Base-by-base conservation (phyloP, 2,329 filamentous ascomycete genomes). In the Pleomassaria siparia region DNA sequence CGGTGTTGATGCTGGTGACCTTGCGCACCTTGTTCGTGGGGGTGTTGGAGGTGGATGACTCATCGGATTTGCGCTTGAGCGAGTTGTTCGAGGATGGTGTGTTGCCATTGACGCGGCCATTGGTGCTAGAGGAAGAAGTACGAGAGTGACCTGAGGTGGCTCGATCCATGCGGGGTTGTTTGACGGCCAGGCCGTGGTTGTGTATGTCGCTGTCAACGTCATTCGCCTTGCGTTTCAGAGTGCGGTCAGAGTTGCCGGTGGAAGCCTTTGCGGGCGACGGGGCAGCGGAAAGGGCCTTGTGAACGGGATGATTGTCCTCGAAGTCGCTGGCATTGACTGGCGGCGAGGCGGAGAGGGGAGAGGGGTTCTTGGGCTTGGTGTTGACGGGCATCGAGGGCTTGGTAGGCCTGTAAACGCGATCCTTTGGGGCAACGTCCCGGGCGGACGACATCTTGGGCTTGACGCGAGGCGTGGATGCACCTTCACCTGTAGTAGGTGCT, bases 251-350 rank as follows among this genome's bases (percentile, higher is more conserved):
- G 49, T 67, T 65, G 50, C 56, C 61, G 22, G 60, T 53, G 7
- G 58, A 56, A 13, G 51, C 51, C 48, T 71, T 72, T 12, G 62
- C 63, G 2, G 67, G 62, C 4, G 70, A 72, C 2, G 64, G 53
- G 18, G 63, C 62, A 8, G 62, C 67, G 11, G 64, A 66, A 21
- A 69, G 65, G 10, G 62, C 63, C 37, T 71, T 72, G 56, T 72
- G 64, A 12, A 69, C 64, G 11, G 70, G 67, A 43, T 73, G 60
- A 53, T 71, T 70, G 59, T 77, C 71, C 51, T 80, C 72, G 46
- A 80, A 71, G 59, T 85, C 80, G 16, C 81, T 84, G 22, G 79
- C 79, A 62, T 82, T 84, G 50, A 82, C 77, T 5, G 82, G 81
- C 18, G 81, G 80, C 2, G 82, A 84, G 6, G 80, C 81, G 9